Percentiles rank a stretch among this genome's conserved stretches.
Evolutionary conservation across 1,284 basidiomycete genomes (phyloP).

Genomic region (Caloboletus inedulis): DNA sequence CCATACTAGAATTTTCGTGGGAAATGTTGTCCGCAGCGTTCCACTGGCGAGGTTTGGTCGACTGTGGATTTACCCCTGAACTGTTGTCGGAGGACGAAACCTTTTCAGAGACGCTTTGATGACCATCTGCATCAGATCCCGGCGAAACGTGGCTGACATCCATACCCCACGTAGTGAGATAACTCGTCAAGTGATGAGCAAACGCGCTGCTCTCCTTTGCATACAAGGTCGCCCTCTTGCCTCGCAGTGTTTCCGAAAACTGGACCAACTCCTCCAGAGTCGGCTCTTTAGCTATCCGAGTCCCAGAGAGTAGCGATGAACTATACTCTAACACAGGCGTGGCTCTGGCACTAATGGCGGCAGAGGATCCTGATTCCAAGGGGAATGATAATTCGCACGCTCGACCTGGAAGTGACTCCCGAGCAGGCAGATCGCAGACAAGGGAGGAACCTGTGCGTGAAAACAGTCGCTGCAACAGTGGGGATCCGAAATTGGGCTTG

Average conservation of each 20-base stretch:
- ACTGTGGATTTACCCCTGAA: constrained; percentile 6
- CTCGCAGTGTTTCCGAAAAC: constrained; percentile 79
- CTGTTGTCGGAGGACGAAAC: constrained; percentile 12
- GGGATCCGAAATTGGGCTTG: constrained; percentile 57
- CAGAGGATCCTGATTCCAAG: constrained; percentile 52
- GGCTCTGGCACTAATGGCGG: constrained; percentile 28
- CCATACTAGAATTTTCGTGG: constrained; percentile 18
- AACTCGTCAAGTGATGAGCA: constrained; percentile 86
- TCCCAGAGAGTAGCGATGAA: constrained; percentile 38
- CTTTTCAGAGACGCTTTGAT: constrained; percentile 19
- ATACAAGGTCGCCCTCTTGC: constrained; percentile 78
- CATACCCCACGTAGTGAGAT: constrained; percentile 92
- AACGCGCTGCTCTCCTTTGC: constrained; percentile 82
- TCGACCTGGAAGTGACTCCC: constrained; percentile 43
- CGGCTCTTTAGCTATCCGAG: constrained; percentile 63
- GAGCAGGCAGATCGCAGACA: constrained; percentile 44
- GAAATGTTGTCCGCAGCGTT: constrained; percentile 14
- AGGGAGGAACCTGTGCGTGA: constrained; percentile 65
- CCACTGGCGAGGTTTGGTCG: constrained; percentile 27
- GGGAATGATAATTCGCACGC: constrained; percentile 54
- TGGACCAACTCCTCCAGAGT: constrained; percentile 70
- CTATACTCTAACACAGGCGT: constrained; percentile 45
- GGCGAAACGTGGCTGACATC: constrained; percentile 82
- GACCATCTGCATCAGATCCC: constrained; percentile 49
- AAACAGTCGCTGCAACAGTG: constrained; percentile 65